A percentile compares a stretch with the other conserved stretches of the same genome.
phyloP scores from a whole-genome alignment of 2,329 filamentous ascomycete species.

The Ophidiomyces ophidiicola region DNA sequence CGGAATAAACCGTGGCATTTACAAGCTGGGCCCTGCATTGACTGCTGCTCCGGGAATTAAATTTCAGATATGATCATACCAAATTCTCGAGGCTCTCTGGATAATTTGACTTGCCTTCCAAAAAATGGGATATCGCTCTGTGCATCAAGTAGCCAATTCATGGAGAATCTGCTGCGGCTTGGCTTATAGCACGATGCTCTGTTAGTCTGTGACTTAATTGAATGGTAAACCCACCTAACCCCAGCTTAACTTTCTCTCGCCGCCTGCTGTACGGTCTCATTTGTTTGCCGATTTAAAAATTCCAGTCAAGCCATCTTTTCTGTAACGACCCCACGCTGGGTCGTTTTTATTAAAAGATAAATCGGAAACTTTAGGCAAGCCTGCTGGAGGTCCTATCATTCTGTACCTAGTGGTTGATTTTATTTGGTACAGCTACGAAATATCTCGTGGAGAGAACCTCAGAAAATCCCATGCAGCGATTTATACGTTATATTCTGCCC shows the following conservation, averaged over 20 bases:
- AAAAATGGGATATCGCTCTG: constrained; percentile 45
- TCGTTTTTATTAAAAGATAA: constrained; percentile 15
- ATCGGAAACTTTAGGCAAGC: constrained; percentile 14
- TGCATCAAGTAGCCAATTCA: constrained; percentile 50
- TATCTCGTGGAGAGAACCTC: no score
- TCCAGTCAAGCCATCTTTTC: constrained; percentile 47
- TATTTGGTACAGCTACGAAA: no score
- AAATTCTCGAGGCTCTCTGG: constrained; percentile 39
- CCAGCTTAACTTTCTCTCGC: constrained; percentile 46
- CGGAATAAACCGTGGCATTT: no score
- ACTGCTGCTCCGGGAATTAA: constrained; percentile 47
- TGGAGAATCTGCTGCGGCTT: constrained; percentile 38
- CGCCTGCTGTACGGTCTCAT: constrained; percentile 41
- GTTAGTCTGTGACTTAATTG: neutral
- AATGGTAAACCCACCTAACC: constrained; percentile 23
- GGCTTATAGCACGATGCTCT: neutral
- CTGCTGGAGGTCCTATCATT: constrained; percentile 12
- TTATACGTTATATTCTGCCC: no score
- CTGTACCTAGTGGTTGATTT: neutral
- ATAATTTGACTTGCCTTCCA: constrained; percentile 41
- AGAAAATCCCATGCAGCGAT: no score
- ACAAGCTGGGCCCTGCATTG: constrained; percentile 31
- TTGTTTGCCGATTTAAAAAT: constrained; percentile 48
- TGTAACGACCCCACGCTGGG: constrained; percentile 41
- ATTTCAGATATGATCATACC: constrained; percentile 51